Evolutionary conservation across 2,329 filamentous ascomycete species (phyloP).

Genomic region (Helotiales sp.): DNA sequence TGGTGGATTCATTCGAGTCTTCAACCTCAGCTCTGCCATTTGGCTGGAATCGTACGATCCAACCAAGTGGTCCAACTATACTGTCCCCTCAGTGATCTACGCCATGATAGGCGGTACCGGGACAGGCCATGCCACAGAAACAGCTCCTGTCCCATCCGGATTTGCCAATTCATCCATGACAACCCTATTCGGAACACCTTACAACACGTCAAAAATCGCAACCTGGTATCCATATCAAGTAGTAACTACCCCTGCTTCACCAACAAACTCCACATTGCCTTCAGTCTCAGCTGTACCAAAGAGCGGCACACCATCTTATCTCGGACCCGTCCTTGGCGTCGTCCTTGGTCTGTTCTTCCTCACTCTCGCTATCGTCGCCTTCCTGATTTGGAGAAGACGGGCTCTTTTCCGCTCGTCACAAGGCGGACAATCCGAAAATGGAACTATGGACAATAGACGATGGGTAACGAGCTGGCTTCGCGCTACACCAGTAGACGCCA

Average conservation of each 20-base stretch:
- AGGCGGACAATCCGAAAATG: slow-evolving; percentile 25
- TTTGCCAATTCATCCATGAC: slow-evolving; percentile 53
- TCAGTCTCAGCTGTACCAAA: slow-evolving; percentile 10
- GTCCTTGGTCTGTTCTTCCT: slow-evolving; percentile 59
- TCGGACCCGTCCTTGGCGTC: slow-evolving; percentile 62
- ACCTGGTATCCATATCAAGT: slow-evolving; percentile 60
- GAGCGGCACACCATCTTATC: slow-evolving; percentile 50
- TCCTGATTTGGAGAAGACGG: slow-evolving; percentile 53
- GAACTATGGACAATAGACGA: slow-evolving; percentile 27
- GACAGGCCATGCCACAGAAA: slow-evolving; percentile 63
- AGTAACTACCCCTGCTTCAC: slow-evolving; percentile 17
- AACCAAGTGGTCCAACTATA: slow-evolving; percentile 61
- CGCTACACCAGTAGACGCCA: slow-evolving; percentile 21
- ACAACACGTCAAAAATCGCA: slow-evolving; percentile 56
- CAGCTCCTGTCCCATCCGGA: slow-evolving; percentile 57
- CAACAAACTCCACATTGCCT: slow-evolving; percentile 12
- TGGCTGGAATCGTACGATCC: slow-evolving; percentile 75
- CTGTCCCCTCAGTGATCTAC: slow-evolving; percentile 61
- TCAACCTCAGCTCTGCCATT: slow-evolving; percentile 67
- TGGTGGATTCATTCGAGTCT: slow-evolving; percentile 59
- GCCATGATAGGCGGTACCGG: slow-evolving; percentile 59
- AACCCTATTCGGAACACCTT: slow-evolving; percentile 54
- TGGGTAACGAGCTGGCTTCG: slow-evolving; percentile 32
- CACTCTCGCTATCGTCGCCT: slow-evolving; percentile 49
- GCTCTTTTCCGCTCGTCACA: slow-evolving; percentile 26